Percentiles rank a stretch among this genome's conserved stretches.
These are phyloP conservation scores for Candida loeiensis DNA, from an alignment of 805 yeast species.

Conservation along the genomic window DNA sequence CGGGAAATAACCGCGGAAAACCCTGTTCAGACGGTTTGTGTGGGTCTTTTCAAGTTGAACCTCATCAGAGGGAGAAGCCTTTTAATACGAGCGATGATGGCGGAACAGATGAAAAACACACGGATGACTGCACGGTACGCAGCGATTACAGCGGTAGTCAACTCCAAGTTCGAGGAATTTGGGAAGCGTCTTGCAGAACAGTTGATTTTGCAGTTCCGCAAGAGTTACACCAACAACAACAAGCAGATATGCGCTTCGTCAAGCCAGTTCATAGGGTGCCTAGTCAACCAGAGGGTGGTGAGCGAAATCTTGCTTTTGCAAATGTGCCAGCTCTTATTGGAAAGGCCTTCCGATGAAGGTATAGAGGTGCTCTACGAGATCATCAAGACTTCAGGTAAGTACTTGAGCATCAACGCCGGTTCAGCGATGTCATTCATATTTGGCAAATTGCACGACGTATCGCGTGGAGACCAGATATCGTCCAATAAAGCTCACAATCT, in stretches of 20 bases:
- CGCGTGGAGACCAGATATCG: constrained; percentile 1
- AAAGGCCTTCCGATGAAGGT: constrained; percentile 50
- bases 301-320: constrained; percentile 32
- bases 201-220: constrained; percentile 55
- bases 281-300: constrained; percentile 58
- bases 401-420: constrained; percentile 40
- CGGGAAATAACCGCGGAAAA: constrained; percentile 43
- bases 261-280: constrained; percentile 52
- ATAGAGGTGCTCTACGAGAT: constrained; percentile 53
- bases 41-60: constrained; percentile 54
- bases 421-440: constrained; percentile 48
- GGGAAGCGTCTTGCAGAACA: constrained; percentile 58
- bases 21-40: constrained; percentile 48
- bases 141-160: constrained; percentile 54
- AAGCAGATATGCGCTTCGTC: constrained; percentile 41
- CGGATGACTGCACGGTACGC: constrained; percentile 49
- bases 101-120: constrained; percentile 43
- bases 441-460: constrained; percentile 49
- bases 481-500: constrained; percentile 5
- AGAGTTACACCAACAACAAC: constrained; percentile 47
- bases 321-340: constrained; percentile 32
- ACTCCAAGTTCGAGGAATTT: constrained; percentile 64
- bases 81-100: constrained; percentile 55
- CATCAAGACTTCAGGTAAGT: constrained; percentile 50
- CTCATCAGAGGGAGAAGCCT: constrained; percentile 57